Percentiles rank a stretch among this genome's conserved stretches.
phyloP scores from a whole-genome alignment of 2,329 filamentous ascomycete genomes.

The Apiospora saccharicola region DNA sequence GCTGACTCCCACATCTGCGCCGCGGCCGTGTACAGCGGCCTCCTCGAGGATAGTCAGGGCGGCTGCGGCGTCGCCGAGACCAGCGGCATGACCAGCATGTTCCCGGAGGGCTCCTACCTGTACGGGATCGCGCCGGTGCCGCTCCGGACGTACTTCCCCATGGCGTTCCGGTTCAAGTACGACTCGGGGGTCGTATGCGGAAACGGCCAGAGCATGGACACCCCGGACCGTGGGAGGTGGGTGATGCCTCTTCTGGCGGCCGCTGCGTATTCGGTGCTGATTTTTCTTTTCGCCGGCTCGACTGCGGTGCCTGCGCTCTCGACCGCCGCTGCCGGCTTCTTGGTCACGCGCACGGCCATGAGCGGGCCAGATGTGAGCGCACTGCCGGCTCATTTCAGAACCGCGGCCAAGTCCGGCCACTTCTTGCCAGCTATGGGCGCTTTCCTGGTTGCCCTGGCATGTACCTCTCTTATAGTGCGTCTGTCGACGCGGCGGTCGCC shows the following conservation, averaged over 20 bases:
- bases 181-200: constrained; percentile 28
- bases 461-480: constrained; percentile 73
- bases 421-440: constrained; percentile 50
- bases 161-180: constrained; percentile 27
- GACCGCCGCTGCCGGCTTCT: constrained; percentile 20
- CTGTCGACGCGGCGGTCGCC: constrained; percentile 65
- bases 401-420: neutral
- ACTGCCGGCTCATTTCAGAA: neutral
- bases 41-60: constrained; percentile 67
- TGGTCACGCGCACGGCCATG: neutral
- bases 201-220: neutral
- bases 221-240: neutral
- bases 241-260: constrained; percentile 17
- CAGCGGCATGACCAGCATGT: constrained; percentile 66
- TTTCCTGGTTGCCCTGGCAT: constrained; percentile 73
- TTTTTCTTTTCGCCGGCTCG: constrained; percentile 23
- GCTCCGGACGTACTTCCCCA: constrained; percentile 28
- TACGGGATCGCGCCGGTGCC: constrained; percentile 24
- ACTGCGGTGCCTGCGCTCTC: constrained; percentile 7
- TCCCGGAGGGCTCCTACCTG: constrained; percentile 39
- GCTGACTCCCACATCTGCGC: constrained; percentile 78
- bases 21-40: constrained; percentile 73
- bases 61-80: constrained; percentile 73
- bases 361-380: neutral
- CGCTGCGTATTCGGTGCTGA: constrained; percentile 13